These are phyloP conservation scores for Cutaneotrichosporon mucoides DNA, from an alignment of 1,284 basidiomycete genomes.

Conservation along the genomic window DNA sequence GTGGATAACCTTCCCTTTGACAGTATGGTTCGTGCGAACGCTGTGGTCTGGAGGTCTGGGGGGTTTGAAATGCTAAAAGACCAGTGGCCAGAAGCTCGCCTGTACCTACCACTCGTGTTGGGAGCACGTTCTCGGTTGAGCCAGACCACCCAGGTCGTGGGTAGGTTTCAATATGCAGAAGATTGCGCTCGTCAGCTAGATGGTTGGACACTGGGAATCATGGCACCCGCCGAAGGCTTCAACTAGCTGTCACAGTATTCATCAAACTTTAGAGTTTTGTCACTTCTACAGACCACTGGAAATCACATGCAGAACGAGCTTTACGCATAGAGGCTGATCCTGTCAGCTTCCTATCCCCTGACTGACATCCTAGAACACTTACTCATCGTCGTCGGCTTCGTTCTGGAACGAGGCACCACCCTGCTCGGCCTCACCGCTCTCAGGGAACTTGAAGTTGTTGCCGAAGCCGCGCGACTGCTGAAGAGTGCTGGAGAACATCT, in stretches of 20 bases:
- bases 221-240: background rate
- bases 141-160: slow-evolving; percentile 1
- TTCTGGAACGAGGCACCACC: slow-evolving; percentile 49
- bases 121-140: background rate
- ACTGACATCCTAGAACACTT: background rate
- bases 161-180: slow-evolving; percentile 17
- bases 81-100: slow-evolving; percentile 35
- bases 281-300: slow-evolving; percentile 1
- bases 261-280: background rate
- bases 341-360: background rate
- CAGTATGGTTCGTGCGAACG: slow-evolving; percentile 20
- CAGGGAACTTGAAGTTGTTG: slow-evolving; percentile 70
- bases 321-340: slow-evolving; percentile 20
- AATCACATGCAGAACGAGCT: background rate
- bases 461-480: slow-evolving; percentile 47
- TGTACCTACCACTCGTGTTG: slow-evolving; percentile 24
- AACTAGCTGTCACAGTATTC: slow-evolving; percentile 2
- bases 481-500: slow-evolving; percentile 48
- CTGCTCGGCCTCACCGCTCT: slow-evolving; percentile 55
- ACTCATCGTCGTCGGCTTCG: slow-evolving; percentile 49
- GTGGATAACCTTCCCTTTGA: slow-evolving; percentile 20
- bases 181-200: background rate
- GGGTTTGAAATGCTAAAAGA: background rate
- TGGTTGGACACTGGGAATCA: background rate
- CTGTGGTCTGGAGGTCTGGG: background rate